Conservation (phyloP, 345 rosid species). For the Xanthoceras sorbifolium region DNA sequence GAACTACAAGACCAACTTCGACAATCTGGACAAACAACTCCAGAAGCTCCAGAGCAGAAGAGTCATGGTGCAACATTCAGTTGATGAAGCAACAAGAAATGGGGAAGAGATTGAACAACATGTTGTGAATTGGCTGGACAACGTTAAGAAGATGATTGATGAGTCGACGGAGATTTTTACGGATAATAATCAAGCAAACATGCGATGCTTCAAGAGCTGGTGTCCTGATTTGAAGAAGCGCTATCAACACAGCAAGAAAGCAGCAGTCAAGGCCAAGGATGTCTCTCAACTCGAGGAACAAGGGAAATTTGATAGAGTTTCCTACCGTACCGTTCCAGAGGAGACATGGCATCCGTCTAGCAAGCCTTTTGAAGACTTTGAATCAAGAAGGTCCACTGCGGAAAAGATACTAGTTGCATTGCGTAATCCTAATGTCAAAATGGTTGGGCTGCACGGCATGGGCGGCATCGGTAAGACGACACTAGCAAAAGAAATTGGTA, state of each 20-base stretch:
- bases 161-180: not conserved
- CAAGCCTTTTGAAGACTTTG: not conserved
- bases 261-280: not conserved
- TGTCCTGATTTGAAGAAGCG: constrained; percentile 7
- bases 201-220: not conserved
- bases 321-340: not conserved
- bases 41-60: constrained; percentile 3
- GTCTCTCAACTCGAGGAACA: not conserved
- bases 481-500: constrained; percentile 13
- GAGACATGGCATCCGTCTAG: not conserved
- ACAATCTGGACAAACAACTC: constrained; percentile 11
- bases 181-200: not conserved
- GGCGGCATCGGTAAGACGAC: constrained; percentile 8
- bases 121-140: constrained; percentile 13
- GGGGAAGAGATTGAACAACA: constrained; percentile 3
- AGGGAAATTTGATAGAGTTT: not conserved
- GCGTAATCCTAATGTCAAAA: not conserved
- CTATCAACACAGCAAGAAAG: constrained; percentile 12
- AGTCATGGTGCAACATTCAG: not conserved
- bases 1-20: constrained; percentile 18
- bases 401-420: not conserved
- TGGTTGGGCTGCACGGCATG: not conserved
- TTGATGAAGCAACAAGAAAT: not conserved
- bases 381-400: not conserved
- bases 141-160: not conserved